Percentiles rank a stretch among this genome's conserved stretches.
These are phyloP conservation scores for Microbotryum saponariae DNA, from an alignment of 1,284 basidiomycete species.

Conservation along the genomic window DNA sequence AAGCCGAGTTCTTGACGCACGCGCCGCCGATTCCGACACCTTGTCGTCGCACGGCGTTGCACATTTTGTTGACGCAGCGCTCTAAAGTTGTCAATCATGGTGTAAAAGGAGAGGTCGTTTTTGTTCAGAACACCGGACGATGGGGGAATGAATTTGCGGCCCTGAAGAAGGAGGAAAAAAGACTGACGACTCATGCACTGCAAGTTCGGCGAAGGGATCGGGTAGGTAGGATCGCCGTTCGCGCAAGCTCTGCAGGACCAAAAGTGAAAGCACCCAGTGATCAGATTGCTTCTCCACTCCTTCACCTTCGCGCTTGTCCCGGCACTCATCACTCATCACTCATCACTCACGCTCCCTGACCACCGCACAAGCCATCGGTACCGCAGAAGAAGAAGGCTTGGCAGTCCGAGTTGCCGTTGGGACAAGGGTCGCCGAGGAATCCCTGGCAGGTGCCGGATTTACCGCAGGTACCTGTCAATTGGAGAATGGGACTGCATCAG, in stretches of 20 bases:
- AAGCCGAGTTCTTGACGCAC: slow-evolving; percentile 23
- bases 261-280: neutral
- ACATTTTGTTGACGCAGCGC: slow-evolving; percentile 13
- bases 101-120: too few species aligned
- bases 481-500: neutral
- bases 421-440: slow-evolving; percentile 29
- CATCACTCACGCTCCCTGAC: slow-evolving; percentile 17
- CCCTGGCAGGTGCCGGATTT: slow-evolving; percentile 21
- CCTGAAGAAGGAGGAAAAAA: neutral
- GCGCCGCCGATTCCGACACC: slow-evolving; percentile 24
- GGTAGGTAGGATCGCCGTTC: slow-evolving; percentile 18
- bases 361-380: slow-evolving; percentile 24
- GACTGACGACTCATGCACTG: slow-evolving; percentile 24
- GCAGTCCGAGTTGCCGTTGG: slow-evolving; percentile 24
- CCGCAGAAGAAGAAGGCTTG: slow-evolving; percentile 35
- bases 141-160: too few species aligned
- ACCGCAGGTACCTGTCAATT: slow-evolving; percentile 24
- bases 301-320: too few species aligned
- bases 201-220: slow-evolving; percentile 28
- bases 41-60: slow-evolving; percentile 11
- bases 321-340: too few species aligned
- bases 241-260: slow-evolving; percentile 12
- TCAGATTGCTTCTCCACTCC: too few species aligned
- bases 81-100: slow-evolving; percentile 13
- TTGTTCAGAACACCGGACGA: too few species aligned